These are phyloP conservation scores for Ormosia semicastrata DNA, from an alignment of 306 rosid species.

Conservation along the genomic window DNA sequence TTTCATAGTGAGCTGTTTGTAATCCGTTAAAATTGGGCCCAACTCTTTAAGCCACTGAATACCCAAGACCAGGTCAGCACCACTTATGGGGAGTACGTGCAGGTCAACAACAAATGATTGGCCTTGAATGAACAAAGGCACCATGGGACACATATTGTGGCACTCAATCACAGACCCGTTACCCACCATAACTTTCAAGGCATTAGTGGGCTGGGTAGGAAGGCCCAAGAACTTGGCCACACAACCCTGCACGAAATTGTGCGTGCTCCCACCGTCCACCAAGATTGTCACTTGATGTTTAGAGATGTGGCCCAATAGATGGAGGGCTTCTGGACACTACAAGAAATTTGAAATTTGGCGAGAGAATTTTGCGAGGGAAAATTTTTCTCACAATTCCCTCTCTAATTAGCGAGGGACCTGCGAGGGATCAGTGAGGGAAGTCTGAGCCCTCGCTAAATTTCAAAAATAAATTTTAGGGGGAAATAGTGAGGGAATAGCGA, in stretches of 20 bases:
- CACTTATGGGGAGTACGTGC: not conserved
- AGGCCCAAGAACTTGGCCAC: not conserved
- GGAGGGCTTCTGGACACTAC: not conserved
- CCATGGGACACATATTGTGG: rapidly evolving
- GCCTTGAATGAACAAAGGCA: not conserved
- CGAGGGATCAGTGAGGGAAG: no score
- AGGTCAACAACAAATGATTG: not conserved
- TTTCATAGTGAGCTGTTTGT: not conserved
- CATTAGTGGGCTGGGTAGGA: rapidly evolving
- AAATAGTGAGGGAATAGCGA: no score
- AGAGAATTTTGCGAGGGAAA: no score
- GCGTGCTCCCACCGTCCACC: not conserved
- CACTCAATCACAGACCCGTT: not conserved
- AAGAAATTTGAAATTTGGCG: no score
- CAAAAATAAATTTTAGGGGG: no score
- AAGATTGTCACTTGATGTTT: rapidly evolving
- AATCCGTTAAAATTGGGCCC: not conserved
- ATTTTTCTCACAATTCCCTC: no score
- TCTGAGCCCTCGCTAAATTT: no score
- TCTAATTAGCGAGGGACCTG: no score
- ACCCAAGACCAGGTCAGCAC: not conserved
- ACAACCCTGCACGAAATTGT: not conserved
- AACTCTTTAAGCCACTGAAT: no score
- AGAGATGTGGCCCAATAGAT: not conserved
- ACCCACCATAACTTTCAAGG: not conserved